Percentiles rank a stretch among this genome's conserved stretches.
Conservation (phyloP, 2,329 filamentous ascomycete genomes). For the Arthrobotrys sphaeroides region DNA sequence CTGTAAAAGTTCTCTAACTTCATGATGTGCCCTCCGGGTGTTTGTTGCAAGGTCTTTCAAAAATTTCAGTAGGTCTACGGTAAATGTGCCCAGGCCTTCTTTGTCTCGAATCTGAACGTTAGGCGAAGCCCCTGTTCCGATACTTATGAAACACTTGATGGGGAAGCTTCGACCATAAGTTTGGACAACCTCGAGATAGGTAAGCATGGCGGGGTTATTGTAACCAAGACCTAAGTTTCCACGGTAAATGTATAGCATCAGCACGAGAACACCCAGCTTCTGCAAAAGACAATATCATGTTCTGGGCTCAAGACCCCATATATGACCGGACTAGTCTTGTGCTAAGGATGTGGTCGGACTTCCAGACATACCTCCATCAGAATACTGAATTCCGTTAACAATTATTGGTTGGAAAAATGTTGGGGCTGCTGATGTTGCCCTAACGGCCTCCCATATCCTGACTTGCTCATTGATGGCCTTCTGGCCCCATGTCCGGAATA, state of each 20-base stretch:
- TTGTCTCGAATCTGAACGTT: neutral
- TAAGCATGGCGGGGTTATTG: constrained; percentile 3
- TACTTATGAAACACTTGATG: neutral
- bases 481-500: neutral
- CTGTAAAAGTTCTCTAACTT: neutral
- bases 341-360: no score
- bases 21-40: neutral
- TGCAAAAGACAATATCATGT: no score
- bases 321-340: no score
- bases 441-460: constrained; percentile 6
- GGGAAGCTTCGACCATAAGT: neutral
- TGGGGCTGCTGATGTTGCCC: constrained; percentile 2
- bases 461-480: neutral
- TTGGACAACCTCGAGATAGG: neutral
- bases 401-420: neutral
- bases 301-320: no score
- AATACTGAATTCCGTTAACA: neutral
- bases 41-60: constrained; percentile 4
- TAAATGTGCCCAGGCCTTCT: neutral
- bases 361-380: constrained; percentile 5
- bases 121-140: neutral
- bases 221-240: constrained; percentile 1
- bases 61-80: neutral
- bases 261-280: no score
- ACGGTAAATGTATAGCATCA: neutral